Evolutionary conservation across 768 basidiomycete genomes (phyloP).

Genomic region (Termitomyces sp.): DNA sequence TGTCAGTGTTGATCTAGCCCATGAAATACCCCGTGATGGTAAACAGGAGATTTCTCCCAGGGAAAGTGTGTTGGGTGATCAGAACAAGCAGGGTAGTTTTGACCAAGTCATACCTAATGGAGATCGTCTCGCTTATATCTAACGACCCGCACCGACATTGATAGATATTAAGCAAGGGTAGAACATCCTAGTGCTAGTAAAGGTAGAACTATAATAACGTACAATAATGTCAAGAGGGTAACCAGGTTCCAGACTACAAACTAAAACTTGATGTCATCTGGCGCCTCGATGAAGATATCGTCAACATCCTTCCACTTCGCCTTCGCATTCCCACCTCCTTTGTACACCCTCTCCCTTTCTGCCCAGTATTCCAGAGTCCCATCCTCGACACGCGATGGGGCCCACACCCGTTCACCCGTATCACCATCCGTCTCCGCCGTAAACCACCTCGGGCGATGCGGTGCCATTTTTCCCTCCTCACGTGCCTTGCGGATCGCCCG

Average conservation of each 20-base stretch:
- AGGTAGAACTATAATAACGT: neutral
- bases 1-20: no score
- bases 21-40: no score
- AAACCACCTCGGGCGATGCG: conserved; percentile 88
- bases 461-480: conserved; percentile 66
- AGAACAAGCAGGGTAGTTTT: no score
- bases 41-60: no score
- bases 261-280: conserved; percentile 17
- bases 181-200: no score
- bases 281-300: conserved; percentile 74
- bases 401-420: conserved; percentile 87
- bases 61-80: no score
- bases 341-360: conserved; percentile 59
- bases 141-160: no score
- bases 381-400: conserved; percentile 47
- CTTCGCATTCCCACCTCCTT: conserved; percentile 31
- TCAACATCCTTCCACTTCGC: conserved; percentile 66
- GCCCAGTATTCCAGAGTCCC: conserved; percentile 72
- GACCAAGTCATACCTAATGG: no score
- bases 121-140: no score
- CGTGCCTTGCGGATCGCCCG: conserved; percentile 62
- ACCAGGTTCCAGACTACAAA: neutral
- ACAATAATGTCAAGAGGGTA: neutral
- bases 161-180: no score
- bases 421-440: conserved; percentile 75